Evolutionary conservation across 331 rosid species (phyloP), one percentile per base, ranked within the genome.

Genomic region (Quercus lobata): DNA sequence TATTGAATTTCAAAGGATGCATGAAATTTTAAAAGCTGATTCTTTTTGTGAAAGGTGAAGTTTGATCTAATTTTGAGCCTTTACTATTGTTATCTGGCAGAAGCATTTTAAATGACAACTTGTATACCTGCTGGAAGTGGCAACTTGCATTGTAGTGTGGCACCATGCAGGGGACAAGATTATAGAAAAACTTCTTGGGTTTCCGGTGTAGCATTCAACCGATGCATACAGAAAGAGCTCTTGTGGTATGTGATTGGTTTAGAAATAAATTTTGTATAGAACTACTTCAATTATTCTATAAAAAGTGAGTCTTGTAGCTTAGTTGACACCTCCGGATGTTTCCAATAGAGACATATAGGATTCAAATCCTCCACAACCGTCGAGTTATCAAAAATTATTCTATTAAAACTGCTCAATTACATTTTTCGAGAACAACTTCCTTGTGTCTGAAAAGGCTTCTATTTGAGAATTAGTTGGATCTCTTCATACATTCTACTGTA

Each of bases 121-220:
- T 85, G 90, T 80, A 76, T 91, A 52, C 88, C 91, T 41, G 83
- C 83, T n/a, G 93, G 94, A 76, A 83, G 85, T 49, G 83, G 92
- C 75, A 82, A 82, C 69, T 79, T 91, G 71, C 82, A 79, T 32
- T 89, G 18, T 69, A 10, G 70, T 74, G 83, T 70, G 77, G 70
- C 56, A 52, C 80, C 72, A 74, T 72, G 77, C 87, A 89, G 82
- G 84, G 73, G 74, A 78, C 87, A 71, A 75, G 85, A 88, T 74
- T 87, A 83, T 82, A 79, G 85, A 57, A 85, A 79, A 81, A 72
- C 78, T 72, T 86, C 85, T 58, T 77, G 74, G 82, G 66, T 83
- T 74, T 80, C 92, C 69, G 69, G 83, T 70, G 76, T 81, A 69
- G 62, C 89, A 21, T 61, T 75, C 68, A 82, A 69, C 63, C 73